phyloP scores from a whole-genome alignment of 768 basidiomycete species.

The Collybiopsis luxurians region DNA sequence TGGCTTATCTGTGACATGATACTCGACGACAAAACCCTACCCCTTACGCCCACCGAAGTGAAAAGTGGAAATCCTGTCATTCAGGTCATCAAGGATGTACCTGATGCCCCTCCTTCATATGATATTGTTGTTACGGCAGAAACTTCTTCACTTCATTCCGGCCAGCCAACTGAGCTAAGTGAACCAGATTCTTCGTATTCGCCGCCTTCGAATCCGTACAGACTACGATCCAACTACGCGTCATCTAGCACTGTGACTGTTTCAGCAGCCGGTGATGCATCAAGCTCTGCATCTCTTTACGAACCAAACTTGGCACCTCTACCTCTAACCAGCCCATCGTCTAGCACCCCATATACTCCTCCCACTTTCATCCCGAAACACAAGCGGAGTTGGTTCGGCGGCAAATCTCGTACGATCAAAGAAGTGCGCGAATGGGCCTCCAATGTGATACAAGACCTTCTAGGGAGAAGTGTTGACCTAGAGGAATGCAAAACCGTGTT shows the following conservation, averaged over 20 bases:
- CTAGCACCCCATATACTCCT: not conserved
- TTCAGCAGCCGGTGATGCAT: not conserved
- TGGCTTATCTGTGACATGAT: not conserved
- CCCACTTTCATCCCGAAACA: not conserved
- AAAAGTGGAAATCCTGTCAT: not conserved
- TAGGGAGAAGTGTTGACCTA: not conserved
- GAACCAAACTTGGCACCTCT: not conserved
- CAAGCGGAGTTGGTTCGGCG: not conserved
- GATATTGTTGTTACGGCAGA: not conserved
- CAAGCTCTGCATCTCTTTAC: not conserved
- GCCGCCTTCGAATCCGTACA: no score
- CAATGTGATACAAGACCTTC: not conserved
- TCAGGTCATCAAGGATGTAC: not conserved
- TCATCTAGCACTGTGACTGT: not conserved
- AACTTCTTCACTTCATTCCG: no score
- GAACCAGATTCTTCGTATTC: no score
- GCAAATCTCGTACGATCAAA: not conserved
- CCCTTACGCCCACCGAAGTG: not conserved
- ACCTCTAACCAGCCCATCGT: not conserved
- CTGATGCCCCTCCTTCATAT: not conserved
- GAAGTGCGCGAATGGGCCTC: not conserved
- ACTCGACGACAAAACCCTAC: not conserved
- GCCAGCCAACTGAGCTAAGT: no score
- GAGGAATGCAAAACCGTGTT: not conserved
- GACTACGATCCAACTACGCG: no score